Evolutionary conservation across 2,329 filamentous ascomycete genomes (phyloP), one percentile per base, ranked within the genome.

Genomic region (Colletotrichum caudatum): DNA sequence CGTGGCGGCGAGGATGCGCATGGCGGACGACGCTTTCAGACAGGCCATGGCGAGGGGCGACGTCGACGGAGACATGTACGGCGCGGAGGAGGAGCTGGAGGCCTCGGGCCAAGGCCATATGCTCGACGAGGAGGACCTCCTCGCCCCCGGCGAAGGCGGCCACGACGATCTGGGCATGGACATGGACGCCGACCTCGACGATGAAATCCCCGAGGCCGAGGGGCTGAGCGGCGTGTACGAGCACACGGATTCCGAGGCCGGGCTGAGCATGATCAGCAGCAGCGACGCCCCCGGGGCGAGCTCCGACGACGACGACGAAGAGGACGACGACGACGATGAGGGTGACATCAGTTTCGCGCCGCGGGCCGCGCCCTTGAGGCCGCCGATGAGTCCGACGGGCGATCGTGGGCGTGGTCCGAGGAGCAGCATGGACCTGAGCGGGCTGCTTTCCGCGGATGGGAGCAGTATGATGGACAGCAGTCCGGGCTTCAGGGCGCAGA

Each of bases 231-330:
- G 85, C 35, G 88, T 89, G 75, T 94, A 94, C 82, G 92, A 94
- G 82, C 92, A 94, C 78, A 94, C 92, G 11, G 92, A 94, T 80
- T 92, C 91, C 2, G 92, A 94, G 74, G 91, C 86, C 11, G 90
- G 91, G 63, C 75, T 90, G 63, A 86, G 81, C 71, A 88, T 85
- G 77, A 87, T 85, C 72, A 82, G 82, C 60, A 81, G 82, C 33
- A 78, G 75, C 69, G 29, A 48, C 7, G 59, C 33, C 12, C 44
- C 75, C 29, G 71, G 73, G 20, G 74, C 71, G 5, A 74, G 67
- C 4, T 69, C 73, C 14, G 65, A 73, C 1, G 76, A 77, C 12
- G 76, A 74, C 0, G 72, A 75, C 6, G 74, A 46, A 2, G 44
- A n/a, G 20, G 44, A 73, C 4, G 75, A 76, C 5, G 71, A 74